Conservation (phyloP, 1,284 basidiomycete genomes). For the Trichosporon sp. region DNA sequence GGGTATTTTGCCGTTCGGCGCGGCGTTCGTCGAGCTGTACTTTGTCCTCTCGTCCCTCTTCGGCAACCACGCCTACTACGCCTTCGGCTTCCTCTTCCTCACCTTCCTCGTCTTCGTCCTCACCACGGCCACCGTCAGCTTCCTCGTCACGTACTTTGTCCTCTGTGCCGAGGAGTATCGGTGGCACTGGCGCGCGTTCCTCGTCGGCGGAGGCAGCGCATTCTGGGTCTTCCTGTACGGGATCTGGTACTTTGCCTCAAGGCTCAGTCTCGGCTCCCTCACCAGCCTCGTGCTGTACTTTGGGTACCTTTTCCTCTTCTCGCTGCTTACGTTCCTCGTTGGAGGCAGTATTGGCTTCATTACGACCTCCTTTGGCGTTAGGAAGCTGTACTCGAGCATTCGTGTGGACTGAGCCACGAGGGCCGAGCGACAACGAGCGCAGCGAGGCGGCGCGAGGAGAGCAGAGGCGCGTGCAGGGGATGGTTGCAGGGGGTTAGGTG, state of each 20-base stretch:
- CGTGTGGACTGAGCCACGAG: slow-evolving; percentile 46
- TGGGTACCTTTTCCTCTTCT: slow-evolving; percentile 80
- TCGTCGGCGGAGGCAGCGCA: slow-evolving; percentile 88
- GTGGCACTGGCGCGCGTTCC: slow-evolving; percentile 95
- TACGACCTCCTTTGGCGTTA: slow-evolving; percentile 78
- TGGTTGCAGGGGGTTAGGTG: too few relatives aligned
- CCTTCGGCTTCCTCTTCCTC: slow-evolving; percentile 89
- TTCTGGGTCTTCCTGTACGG: slow-evolving; percentile 84
- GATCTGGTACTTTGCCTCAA: slow-evolving; percentile 70
- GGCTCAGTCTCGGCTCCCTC: slow-evolving; percentile 75
- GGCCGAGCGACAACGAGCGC: not conserved
- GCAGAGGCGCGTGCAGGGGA: too few relatives aligned
- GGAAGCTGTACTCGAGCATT: slow-evolving; percentile 67
- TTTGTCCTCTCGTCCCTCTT: slow-evolving; percentile 91
- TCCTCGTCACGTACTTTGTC: slow-evolving; percentile 86
- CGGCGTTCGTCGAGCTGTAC: slow-evolving; percentile 92
- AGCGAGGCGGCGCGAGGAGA: too few relatives aligned
- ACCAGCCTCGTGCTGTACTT: slow-evolving; percentile 82
- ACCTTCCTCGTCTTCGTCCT: slow-evolving; percentile 78
- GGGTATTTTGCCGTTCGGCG: slow-evolving; percentile 89
- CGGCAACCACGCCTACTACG: slow-evolving; percentile 88
- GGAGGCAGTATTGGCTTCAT: slow-evolving; percentile 82
- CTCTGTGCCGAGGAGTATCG: slow-evolving; percentile 94
- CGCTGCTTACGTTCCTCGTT: slow-evolving; percentile 77
- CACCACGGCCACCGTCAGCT: slow-evolving; percentile 83